Conservation (phyloP, 345 rosid genomes). For the Eucalyptus marginata region DNA sequence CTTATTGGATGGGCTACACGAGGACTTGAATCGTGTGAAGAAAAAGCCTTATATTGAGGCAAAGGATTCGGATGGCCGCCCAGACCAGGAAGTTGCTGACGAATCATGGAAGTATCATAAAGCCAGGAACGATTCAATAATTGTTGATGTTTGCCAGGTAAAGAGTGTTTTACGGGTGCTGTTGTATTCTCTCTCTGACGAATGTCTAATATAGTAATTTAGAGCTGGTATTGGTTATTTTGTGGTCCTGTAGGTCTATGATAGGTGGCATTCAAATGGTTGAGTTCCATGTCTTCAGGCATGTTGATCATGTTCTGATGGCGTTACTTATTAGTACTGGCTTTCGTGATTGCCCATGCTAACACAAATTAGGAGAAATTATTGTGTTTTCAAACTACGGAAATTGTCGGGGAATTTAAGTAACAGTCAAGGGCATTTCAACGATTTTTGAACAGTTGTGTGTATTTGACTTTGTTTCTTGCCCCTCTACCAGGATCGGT, state of each 20-base stretch:
- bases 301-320: background rate
- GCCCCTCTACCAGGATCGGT: background rate
- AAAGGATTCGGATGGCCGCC: constrained; percentile 69
- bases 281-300: background rate
- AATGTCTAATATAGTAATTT: background rate
- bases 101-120: constrained; percentile 87
- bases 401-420: background rate
- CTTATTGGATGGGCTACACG: constrained; percentile 84
- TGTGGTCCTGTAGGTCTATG: background rate
- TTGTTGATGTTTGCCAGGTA: constrained; percentile 95
- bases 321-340: background rate
- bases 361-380: background rate
- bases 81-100: constrained; percentile 82
- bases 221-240: background rate
- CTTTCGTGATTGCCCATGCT: background rate
- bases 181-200: background rate
- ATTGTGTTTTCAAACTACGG: background rate
- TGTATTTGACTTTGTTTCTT: background rate
- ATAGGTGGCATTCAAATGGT: background rate
- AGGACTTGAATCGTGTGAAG: constrained; percentile 87
- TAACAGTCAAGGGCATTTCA: background rate
- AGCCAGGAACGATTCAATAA: constrained; percentile 93
- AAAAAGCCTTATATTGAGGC: constrained; percentile 80
- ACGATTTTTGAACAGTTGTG: background rate
- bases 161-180: background rate